Conservation (phyloP, 352 stramenopile species). For the Phytopythium montanum region DNA sequence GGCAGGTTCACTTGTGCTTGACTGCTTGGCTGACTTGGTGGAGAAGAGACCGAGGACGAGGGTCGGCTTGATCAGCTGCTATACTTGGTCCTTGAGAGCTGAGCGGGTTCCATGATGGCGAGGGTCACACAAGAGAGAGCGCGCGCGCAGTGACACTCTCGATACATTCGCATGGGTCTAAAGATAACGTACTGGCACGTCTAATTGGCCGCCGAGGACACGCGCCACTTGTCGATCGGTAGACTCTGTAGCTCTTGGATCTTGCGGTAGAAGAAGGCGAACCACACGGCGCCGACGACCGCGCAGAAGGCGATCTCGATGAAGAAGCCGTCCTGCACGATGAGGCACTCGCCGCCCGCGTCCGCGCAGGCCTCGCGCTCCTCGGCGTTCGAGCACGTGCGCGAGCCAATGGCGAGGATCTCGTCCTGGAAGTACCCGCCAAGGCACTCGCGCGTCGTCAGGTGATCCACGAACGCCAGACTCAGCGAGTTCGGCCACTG, state of each 20-base stretch:
- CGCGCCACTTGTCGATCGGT: slow-evolving; percentile 81
- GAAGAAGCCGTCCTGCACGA: slow-evolving; percentile 80
- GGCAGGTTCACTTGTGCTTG: not conserved
- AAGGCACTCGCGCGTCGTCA: slow-evolving; percentile 78
- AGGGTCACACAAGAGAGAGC: not conserved
- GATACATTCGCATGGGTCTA: slow-evolving; percentile 24
- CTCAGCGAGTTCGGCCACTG: slow-evolving; percentile 87
- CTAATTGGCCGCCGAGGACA: slow-evolving; percentile 23
- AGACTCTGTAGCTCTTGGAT: slow-evolving; percentile 76
- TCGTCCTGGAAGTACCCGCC: slow-evolving; percentile 65
- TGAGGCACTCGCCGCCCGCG: slow-evolving; percentile 64
- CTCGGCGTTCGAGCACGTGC: slow-evolving; percentile 74
- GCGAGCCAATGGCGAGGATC: slow-evolving; percentile 67
- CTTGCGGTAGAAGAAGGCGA: slow-evolving; percentile 63
- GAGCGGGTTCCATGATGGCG: not conserved
- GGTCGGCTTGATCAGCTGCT: not conserved
- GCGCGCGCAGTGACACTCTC: slow-evolving; percentile 11
- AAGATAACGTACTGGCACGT: slow-evolving; percentile 6
- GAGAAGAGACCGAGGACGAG: not conserved
- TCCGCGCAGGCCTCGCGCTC: slow-evolving; percentile 53
- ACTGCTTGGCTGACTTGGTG: not conserved
- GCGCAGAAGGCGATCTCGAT: slow-evolving; percentile 73
- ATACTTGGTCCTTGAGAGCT: not conserved
- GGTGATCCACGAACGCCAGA: slow-evolving; percentile 74
- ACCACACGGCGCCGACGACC: slow-evolving; percentile 63